Base-by-base conservation (phyloP, 2,329 filamentous ascomycete genomes). In the Chlorencoelia australis region DNA sequence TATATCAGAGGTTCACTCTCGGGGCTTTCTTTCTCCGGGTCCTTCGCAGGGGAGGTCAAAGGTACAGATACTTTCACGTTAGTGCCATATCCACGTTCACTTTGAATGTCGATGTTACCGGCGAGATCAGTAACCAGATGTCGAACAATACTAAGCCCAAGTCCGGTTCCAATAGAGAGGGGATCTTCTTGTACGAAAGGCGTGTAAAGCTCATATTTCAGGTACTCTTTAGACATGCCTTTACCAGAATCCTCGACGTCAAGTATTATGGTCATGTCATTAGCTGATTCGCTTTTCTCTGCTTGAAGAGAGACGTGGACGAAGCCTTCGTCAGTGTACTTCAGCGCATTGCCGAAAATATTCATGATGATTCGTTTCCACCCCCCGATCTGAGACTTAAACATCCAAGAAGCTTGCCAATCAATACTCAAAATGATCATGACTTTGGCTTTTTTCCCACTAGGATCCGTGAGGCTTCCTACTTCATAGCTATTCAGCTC, bases 151-250 rank as follows among this genome's bases (percentile, higher is more conserved):
- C 69, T 73, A 18, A 82, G 55, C 0, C 77, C 77, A 0, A 82
- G 57, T 0, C 76, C 76, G 1, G 72, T 73, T 0, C 76, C 76
- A 4, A 68, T 67, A 2, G 71, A 66, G 15, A 81, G 58, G 0
- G 66, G 62, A 39, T 78, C 69, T 47, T 81, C 77, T 42, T 81
- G 77, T 0, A 65, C 59, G 44, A 79, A 79, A 0, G 74, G 72
- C 0, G 68, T 69, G 44, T 74, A 81, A 0, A 80, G 56, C 10
- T 68, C 64, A 4, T 68, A 68, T 17, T 69, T 64, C 29, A 78
- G 58, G 43, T 73, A 81, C 7, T 77, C 68, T 19, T 68, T 62
- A 0, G 70, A 73, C 44, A 82, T 80, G 7, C 77, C 77, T 28
- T 37, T 70, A 1, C 78, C 78, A 1, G 75, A 75, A 49, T 82